phyloP scores from a whole-genome alignment of 805 yeast genomes.

The Ogataea minuta region DNA sequence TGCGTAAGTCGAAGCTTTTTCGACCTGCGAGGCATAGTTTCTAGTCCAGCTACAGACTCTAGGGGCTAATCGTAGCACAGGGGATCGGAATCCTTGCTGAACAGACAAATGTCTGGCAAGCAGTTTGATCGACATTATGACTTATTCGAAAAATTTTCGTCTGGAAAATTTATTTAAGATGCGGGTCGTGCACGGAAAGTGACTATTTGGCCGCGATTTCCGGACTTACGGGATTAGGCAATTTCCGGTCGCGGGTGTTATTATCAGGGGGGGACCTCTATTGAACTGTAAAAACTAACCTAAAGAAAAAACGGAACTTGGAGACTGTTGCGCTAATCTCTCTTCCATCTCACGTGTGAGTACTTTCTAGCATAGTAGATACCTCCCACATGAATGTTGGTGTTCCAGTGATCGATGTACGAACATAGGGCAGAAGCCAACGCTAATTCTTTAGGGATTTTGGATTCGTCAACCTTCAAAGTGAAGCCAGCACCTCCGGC shows the following conservation, averaged over 20 bases:
- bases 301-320: slow-evolving; percentile 9
- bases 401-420: slow-evolving; percentile 67
- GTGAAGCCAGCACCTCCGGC: slow-evolving; percentile 56
- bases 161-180: slow-evolving; percentile 10
- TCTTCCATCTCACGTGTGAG: slow-evolving; percentile 52
- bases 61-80: slow-evolving; percentile 5
- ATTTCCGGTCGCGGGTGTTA: slow-evolving; percentile 17
- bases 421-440: slow-evolving; percentile 58
- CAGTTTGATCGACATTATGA: slow-evolving; percentile 12
- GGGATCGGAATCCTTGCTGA: too few relatives aligned
- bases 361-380: slow-evolving; percentile 55
- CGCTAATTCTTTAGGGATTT: slow-evolving; percentile 58
- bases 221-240: slow-evolving; percentile 27
- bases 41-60: slow-evolving; percentile 12
- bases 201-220: slow-evolving; percentile 31
- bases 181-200: slow-evolving; percentile 19
- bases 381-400: slow-evolving; percentile 60
- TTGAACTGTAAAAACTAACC: slow-evolving; percentile 11
- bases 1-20: slow-evolving; percentile 44
- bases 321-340: slow-evolving; percentile 36
- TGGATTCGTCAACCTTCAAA: slow-evolving; percentile 49
- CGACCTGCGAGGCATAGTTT: slow-evolving; percentile 26
- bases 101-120: slow-evolving; percentile 19
- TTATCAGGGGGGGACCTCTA: slow-evolving; percentile 17
- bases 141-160: slow-evolving; percentile 18